Base-by-base conservation (phyloP, 2,329 filamentous ascomycete species). In the Penicillium sp. region DNA sequence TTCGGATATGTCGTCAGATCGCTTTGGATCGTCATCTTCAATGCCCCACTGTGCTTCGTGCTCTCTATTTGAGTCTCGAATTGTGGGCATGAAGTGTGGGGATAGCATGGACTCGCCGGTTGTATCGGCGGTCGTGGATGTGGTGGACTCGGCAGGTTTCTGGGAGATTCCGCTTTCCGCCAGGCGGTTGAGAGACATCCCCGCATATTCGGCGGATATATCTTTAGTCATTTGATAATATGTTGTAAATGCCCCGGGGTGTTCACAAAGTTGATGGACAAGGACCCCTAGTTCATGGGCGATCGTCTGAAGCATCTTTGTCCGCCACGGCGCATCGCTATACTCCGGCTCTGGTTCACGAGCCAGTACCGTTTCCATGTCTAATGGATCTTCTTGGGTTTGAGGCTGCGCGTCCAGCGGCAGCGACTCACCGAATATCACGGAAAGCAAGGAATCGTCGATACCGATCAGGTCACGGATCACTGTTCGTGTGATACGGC, bases 381-480 rank as follows among this genome's bases (percentile, higher is more conserved):
- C 59, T 7, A 66, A 45, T 9, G 48, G 27, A 29, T 79, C 75
- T 27, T 75, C 76, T 13, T 62, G 51, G 50, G 57, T 18, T 1
- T 51, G 15, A 3, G 35, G 40, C 44, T 61, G 51, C 40, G 56
- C 63, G 53, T 66, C 65, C 21, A 66, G 68, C 3, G 86, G 85
- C 25, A 96, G 75, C 3, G 84, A 78, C 70, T 97, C 91, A 13
- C 94, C 94, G 53, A 97, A 87, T 9, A 99, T 86, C 47, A 97
- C 86, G 0, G 89, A 89, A 9, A 99, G 81, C 21, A 94, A 79
- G 47, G 84, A 83, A 60, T 97, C 91, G 65, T 97, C 92, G 52
- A 99, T 89, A 9, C 93, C 93, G 69, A 97, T 89, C 41, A 99
- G 77, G 68, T 97, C 91, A 50, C 86, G 85, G 63, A 99, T 91